Evolutionary conservation across 371 early-diverging fungal genomes (phyloP).

Genomic region (Funneliformis caledonium): DNA sequence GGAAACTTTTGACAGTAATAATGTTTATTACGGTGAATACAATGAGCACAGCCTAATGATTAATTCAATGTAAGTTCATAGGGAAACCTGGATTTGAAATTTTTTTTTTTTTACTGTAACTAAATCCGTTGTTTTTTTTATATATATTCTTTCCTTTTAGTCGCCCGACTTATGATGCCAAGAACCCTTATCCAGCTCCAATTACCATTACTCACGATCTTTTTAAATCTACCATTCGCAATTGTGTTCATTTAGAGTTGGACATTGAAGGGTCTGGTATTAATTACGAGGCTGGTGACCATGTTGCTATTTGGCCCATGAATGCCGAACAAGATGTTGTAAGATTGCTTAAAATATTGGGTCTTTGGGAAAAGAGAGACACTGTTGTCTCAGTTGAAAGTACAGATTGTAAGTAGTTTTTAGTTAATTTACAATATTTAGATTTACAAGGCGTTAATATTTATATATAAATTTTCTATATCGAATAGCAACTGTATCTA

Average conservation of each 20-base stretch:
- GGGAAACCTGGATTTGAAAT: neutral
- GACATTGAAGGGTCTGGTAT: conserved; percentile 82
- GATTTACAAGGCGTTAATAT: neutral
- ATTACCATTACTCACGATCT: conserved; percentile 65
- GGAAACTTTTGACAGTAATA: conserved; percentile 46
- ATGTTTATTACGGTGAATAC: conserved; percentile 67
- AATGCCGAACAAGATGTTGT: conserved; percentile 81
- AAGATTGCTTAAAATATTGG: conserved; percentile 65
- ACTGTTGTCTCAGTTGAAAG: conserved; percentile 63
- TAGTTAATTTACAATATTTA: neutral
- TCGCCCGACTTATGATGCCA: conserved; percentile 69
- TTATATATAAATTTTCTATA: neutral
- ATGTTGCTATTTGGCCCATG: conserved; percentile 91
- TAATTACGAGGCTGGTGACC: conserved; percentile 91
- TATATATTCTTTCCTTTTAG: conserved; percentile 54
- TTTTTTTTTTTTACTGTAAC: conserved; percentile 23
- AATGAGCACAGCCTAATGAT: conserved; percentile 49
- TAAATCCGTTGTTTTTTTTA: conserved; percentile 55
- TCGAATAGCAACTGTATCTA: conserved; percentile 59
- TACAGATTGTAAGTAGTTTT: conserved; percentile 51
- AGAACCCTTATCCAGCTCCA: conserved; percentile 78
- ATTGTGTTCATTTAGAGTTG: conserved; percentile 92
- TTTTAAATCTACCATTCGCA: conserved; percentile 70
- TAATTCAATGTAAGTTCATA: conserved; percentile 42
- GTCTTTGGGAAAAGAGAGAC: conserved; percentile 70